Evolutionary conservation across 495 filamentous ascomycete genomes (phyloP).

Genomic region (Neurospora cerealis): DNA sequence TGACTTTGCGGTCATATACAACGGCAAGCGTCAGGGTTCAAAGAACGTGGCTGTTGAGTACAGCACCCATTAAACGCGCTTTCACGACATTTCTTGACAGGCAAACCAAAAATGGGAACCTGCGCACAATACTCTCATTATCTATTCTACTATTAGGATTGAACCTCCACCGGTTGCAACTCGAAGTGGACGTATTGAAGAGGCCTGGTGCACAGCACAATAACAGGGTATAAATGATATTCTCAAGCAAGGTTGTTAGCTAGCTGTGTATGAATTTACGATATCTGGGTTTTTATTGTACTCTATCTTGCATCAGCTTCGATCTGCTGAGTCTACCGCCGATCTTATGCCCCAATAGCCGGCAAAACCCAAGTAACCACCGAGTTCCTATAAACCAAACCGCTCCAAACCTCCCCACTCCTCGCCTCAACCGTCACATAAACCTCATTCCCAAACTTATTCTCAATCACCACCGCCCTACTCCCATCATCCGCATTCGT

Average conservation of each 20-base stretch:
- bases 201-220: not conserved
- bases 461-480: conserved; percentile 44
- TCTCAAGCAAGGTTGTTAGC: not conserved
- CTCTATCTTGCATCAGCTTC: not conserved
- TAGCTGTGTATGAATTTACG: not conserved
- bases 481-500: conserved; percentile 40
- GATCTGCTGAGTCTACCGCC: not conserved
- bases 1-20: not conserved
- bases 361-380: conserved; percentile 47
- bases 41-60: not conserved
- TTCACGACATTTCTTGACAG: not conserved
- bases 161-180: too few relatives aligned
- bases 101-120: not conserved
- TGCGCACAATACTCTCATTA: not conserved
- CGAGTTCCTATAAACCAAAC: conserved; percentile 33
- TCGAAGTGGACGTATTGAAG: not conserved
- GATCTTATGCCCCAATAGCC: not conserved
- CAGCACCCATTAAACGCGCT: not conserved
- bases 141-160: too few relatives aligned
- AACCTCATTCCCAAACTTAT: conserved; percentile 39
- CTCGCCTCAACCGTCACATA: conserved; percentile 33
- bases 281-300: not conserved
- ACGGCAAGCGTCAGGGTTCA: not conserved
- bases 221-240: not conserved
- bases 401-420: conserved; percentile 43